Evolutionary conservation across 352 stramenopile genomes (phyloP).

Genomic region (Phytophthora parvispora): DNA sequence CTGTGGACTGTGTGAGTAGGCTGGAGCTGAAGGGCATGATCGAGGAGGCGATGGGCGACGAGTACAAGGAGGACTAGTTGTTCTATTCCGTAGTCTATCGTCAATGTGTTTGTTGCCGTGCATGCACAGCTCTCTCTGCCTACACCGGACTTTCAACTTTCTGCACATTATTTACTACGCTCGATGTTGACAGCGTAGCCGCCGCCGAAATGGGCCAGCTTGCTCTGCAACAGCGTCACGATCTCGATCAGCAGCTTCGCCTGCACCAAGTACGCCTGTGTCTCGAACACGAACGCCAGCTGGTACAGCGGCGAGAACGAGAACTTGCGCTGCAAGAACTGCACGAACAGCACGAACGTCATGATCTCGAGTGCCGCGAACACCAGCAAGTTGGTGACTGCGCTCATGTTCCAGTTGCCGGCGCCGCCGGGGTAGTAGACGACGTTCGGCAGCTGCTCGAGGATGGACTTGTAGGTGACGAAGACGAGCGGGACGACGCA

Average conservation of each 20-base stretch:
- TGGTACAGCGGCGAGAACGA: constrained; percentile 6
- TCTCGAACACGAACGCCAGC: constrained; percentile 12
- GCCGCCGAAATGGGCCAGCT: neutral
- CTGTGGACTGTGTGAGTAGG: constrained; percentile 26
- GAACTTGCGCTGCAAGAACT: constrained; percentile 24
- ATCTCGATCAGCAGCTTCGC: constrained; percentile 1
- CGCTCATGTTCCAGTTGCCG: constrained; percentile 6
- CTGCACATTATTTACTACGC: too few species aligned
- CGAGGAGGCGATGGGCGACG: constrained; percentile 88
- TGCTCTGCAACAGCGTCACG: constrained; percentile 4
- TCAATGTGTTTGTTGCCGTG: neutral
- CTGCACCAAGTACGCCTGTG: constrained; percentile 1
- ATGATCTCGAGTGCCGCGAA: constrained; percentile 44
- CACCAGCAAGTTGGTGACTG: constrained; percentile 10
- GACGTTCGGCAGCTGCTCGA: constrained; percentile 44
- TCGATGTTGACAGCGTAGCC: neutral
- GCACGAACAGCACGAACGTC: constrained; percentile 31
- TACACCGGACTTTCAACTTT: too few species aligned
- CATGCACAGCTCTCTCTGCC: too few species aligned
- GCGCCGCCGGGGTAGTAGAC: constrained; percentile 35
- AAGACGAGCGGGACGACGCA: constrained; percentile 48
- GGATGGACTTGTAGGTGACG: constrained; percentile 35
- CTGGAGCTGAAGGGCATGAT: constrained; percentile 93
- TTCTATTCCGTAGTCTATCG: neutral
- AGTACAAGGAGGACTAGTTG: constrained; percentile 90